These are phyloP conservation scores for Schizonepeta tenuifolia DNA, from an alignment of 257 asterid species.

Conservation along the genomic window DNA sequence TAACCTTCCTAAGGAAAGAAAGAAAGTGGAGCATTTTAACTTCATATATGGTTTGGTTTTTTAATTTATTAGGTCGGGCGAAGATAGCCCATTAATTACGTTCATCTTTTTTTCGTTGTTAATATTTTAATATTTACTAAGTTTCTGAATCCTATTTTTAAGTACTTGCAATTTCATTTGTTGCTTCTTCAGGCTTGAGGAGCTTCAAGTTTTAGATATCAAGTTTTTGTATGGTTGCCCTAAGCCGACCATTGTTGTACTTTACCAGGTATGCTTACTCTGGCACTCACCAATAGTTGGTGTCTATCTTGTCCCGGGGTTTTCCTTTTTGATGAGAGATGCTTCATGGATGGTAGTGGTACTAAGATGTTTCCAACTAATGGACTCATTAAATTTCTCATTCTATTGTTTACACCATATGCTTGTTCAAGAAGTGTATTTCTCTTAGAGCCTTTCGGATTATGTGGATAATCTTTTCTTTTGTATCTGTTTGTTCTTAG, in stretches of 20 bases:
- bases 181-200: constrained; percentile 74
- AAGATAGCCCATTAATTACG: not conserved
- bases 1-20: constrained; percentile 7
- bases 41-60: not conserved
- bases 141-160: constrained; percentile 28
- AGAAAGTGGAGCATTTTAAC: not conserved
- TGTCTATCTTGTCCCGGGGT: constrained; percentile 3
- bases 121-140: not conserved
- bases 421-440: not conserved
- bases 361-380: constrained; percentile 12
- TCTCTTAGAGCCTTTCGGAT: not conserved
- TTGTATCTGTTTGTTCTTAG: not conserved
- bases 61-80: not conserved
- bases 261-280: constrained; percentile 70
- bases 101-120: not conserved
- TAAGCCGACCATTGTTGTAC: constrained; percentile 89
- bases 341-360: constrained; percentile 26
- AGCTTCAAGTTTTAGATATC: constrained; percentile 95
- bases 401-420: constrained; percentile 13
- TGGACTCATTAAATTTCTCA: not conserved
- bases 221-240: constrained; percentile 89
- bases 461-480: not conserved
- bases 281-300: constrained; percentile 3
- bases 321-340: constrained; percentile 17
- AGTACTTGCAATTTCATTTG: constrained; percentile 23